A percentile compares a stretch with the other conserved stretches of the same genome.
Evolutionary conservation across 176 grass and related monocot species (phyloP).

Genomic region (Themeda triandra): DNA sequence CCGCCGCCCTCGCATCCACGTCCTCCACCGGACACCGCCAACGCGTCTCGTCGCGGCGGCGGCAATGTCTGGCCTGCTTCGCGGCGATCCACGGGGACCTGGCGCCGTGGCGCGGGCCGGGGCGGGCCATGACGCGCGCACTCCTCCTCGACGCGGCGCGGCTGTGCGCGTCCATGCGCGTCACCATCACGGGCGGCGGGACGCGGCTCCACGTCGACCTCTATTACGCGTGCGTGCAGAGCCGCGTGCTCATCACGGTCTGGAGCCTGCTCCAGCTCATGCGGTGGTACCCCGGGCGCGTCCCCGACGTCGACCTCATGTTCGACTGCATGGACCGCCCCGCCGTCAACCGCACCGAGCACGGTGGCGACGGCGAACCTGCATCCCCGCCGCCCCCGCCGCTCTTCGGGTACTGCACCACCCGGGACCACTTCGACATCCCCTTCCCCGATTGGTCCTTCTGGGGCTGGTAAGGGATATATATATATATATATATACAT

Average conservation of each 20-base stretch:
- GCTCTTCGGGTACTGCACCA: constrained; percentile 89
- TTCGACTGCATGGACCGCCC: constrained; percentile 99
- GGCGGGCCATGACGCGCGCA: constrained; percentile 36
- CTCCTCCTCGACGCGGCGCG: constrained; percentile 47
- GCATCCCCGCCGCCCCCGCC: constrained; percentile 75
- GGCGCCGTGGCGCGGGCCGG: constrained; percentile 50
- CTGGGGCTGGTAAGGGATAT: constrained; percentile 64
- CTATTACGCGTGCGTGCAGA: constrained; percentile 90
- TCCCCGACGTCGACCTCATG: constrained; percentile 90
- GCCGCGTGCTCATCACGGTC: constrained; percentile 71
- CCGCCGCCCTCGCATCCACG: constrained; percentile 12
- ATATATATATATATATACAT: no score
- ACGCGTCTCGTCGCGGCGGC: neutral
- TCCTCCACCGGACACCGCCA: neutral
- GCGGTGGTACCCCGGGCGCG: constrained; percentile 65
- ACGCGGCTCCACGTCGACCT: constrained; percentile 73
- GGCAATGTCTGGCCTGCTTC: constrained; percentile 64
- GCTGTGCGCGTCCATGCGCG: constrained; percentile 59
- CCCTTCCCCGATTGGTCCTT: constrained; percentile 99
- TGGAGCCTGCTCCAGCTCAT: constrained; percentile 91
- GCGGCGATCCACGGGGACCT: constrained; percentile 70
- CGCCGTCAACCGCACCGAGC: constrained; percentile 51
- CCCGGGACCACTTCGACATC: constrained; percentile 80
- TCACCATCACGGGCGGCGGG: constrained; percentile 61
- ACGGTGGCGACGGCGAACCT: constrained; percentile 21